Base-by-base conservation (phyloP, 2,329 filamentous ascomycete species). In the Zymoseptoria brevis region DNA sequence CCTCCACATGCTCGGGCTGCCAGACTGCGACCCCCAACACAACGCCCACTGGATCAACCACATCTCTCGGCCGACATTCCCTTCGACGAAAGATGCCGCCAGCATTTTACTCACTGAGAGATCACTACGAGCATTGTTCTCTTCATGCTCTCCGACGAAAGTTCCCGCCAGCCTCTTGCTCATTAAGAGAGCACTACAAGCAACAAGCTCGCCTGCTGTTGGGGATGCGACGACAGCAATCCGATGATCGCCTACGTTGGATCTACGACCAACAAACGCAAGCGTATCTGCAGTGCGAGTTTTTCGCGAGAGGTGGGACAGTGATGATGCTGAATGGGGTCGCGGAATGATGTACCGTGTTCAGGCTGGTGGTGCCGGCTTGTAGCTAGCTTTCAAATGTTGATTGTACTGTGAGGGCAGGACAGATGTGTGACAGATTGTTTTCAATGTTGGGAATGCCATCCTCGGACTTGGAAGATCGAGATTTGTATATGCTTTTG, bases 211-310 rank as follows among this genome's bases (percentile, higher is more conserved):
- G 26, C 26, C 8, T 29, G 26, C 26, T 29, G 26, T 29, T 29
- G 26, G 26, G 8, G 8, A 41, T 68, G 0, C 62, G 62, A 1
- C 59, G 66, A 8, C 62, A 65, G 55, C 58, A 68, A 22, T 72
- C 70, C 2, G 71, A 72, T 24, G 68, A 68, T 56, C 58, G 60
- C 48, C 59, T 73, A 29, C 66, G 69, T 49, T 59, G 56, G 8
- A 57, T 70, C 19, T 73, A 73, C 53, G 71, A 73, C 59, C 57
- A 61, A 19, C 70, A 71, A 57, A 71, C 70, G 9, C 48, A 67
- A n/a, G 63, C 66, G 2, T 72, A 72, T 55, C 59, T 72, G n/a
- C 64, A 69, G 29, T 58, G 59, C 26, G 48, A 41, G 9, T 41
- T 41, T 9, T 4, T 9, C 8, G 8, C 30, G 30, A 9, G 11